Evolutionary conservation across 306 rosid species (phyloP).

Genomic region (Prunus persica): DNA sequence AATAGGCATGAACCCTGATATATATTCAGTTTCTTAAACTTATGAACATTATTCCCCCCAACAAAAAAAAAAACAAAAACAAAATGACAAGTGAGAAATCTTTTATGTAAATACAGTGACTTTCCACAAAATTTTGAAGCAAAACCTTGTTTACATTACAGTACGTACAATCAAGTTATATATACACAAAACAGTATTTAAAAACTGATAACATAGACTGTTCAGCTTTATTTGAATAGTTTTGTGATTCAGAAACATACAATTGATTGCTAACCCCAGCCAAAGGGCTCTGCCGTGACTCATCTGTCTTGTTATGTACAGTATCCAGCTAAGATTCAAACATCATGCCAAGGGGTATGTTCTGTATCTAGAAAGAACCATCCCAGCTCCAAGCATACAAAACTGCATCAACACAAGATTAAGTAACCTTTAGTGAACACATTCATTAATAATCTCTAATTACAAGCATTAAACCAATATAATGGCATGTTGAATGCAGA

Average conservation of each 20-base stretch:
- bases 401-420: neutral
- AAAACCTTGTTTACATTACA: neutral
- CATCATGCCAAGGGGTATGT: neutral
- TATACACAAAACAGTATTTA: neutral
- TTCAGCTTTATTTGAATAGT: neutral
- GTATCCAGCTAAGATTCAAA: neutral
- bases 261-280: slow-evolving; percentile 16
- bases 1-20: neutral
- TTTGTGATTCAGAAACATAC: slow-evolving; percentile 24
- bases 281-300: neutral
- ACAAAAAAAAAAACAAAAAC: too few species aligned
- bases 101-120: neutral
- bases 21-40: neutral
- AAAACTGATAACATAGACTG: neutral
- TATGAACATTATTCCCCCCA: neutral
- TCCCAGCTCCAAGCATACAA: slow-evolving; percentile 5
- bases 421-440: neutral
- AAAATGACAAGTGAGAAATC: neutral
- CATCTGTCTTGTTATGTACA: slow-evolving; percentile 9
- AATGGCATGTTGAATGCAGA: slow-evolving; percentile 1
- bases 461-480: neutral
- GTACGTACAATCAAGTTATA: neutral
- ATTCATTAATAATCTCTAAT: neutral
- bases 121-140: neutral
- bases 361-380: neutral